A percentile compares a stretch with the other conserved stretches of the same genome.
Evolutionary conservation across 768 basidiomycete genomes (phyloP).

Genomic region (Trametopsis cervina): DNA sequence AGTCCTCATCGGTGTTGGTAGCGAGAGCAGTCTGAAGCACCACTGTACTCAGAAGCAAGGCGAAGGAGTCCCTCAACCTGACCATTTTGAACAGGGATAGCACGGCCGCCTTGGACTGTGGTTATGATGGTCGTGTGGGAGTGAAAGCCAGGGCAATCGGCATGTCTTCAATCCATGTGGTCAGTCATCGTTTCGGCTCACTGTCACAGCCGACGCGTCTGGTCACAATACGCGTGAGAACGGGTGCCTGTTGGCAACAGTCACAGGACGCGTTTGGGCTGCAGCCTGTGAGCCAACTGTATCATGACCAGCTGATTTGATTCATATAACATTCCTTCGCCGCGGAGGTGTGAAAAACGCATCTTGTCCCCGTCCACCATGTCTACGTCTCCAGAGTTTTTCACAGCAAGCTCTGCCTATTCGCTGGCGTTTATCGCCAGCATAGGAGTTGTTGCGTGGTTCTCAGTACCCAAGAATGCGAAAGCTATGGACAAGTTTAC

Average conservation of each 20-base stretch:
- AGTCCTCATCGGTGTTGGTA: not conserved
- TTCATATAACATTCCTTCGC: too few species aligned
- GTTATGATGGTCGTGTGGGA: not conserved
- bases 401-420: slow-evolving; percentile 30
- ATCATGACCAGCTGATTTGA: too few species aligned
- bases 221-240: too few species aligned
- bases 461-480: slow-evolving; percentile 56
- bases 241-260: too few species aligned
- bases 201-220: not conserved
- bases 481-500: slow-evolving; percentile 58
- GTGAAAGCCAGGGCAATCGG: not conserved
- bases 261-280: too few species aligned
- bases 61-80: not conserved
- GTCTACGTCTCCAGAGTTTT: slow-evolving; percentile 12
- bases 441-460: slow-evolving; percentile 43
- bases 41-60: not conserved
- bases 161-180: not conserved
- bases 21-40: not conserved
- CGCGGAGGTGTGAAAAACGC: too few species aligned
- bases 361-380: not conserved
- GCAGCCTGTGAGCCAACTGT: too few species aligned
- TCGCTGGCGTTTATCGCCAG: slow-evolving; percentile 54
- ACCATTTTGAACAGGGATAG: not conserved
- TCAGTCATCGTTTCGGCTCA: not conserved
- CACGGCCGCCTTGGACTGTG: not conserved